Percentiles rank a stretch among this genome's conserved stretches.
Conservation (phyloP, 495 filamentous ascomycete genomes). For the Hyaloscypha finlandica region DNA sequence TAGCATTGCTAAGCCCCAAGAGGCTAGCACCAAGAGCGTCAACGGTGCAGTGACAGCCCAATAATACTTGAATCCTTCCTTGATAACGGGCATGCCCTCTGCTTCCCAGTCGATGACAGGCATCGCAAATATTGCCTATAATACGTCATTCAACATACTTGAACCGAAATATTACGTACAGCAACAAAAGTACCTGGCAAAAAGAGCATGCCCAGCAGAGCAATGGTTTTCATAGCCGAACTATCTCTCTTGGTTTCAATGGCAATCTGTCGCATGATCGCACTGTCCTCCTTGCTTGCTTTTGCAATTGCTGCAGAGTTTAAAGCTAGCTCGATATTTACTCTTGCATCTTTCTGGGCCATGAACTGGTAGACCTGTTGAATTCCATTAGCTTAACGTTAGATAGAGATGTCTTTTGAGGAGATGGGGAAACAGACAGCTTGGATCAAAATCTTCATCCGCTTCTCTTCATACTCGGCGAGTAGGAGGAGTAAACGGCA, state of each 20-base stretch:
- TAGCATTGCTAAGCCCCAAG: background rate
- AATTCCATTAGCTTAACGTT: background rate
- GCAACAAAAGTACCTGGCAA: slow-evolving; percentile 53
- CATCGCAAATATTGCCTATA: slow-evolving; percentile 16
- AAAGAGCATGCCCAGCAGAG: slow-evolving; percentile 56
- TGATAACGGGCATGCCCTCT: background rate
- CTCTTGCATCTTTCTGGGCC: slow-evolving; percentile 18
- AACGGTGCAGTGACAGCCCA: slow-evolving; percentile 13
- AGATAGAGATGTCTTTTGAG: background rate
- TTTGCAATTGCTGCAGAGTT: slow-evolving; percentile 16
- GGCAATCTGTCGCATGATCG: slow-evolving; percentile 38
- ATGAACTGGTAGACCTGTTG: slow-evolving; percentile 22
- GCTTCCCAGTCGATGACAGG: slow-evolving; percentile 7
- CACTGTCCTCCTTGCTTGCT: slow-evolving; percentile 19
- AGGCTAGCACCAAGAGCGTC: background rate
- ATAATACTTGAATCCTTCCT: slow-evolving; percentile 9
- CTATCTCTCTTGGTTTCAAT: slow-evolving; percentile 53
- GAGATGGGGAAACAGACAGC: background rate
- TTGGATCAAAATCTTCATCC: slow-evolving; percentile 8
- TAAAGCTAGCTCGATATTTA: slow-evolving; percentile 8
- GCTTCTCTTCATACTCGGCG: slow-evolving; percentile 13
- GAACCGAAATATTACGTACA: background rate
- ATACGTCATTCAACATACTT: no score
- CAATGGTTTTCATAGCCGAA: slow-evolving; percentile 54
- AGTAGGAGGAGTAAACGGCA: background rate